These are phyloP conservation scores for Rhodotorula sp. DNA, from an alignment of 1,284 basidiomycete species.

Conservation along the genomic window DNA sequence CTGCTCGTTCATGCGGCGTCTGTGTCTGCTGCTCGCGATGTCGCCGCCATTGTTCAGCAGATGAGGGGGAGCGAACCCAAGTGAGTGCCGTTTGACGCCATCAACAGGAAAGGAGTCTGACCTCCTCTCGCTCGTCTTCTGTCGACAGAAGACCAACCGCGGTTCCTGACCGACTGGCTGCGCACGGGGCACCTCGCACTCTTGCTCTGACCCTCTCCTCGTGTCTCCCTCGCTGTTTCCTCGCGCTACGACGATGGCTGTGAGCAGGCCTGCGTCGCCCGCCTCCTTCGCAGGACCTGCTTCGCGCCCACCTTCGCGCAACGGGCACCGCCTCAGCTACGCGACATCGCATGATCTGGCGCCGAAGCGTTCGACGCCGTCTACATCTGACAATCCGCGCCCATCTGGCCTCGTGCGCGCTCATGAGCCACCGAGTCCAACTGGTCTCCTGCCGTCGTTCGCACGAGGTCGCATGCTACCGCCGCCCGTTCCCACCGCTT, in stretches of 20 bases:
- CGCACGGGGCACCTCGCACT: too few species aligned
- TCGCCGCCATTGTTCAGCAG: not conserved
- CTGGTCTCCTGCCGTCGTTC: conserved; percentile 1
- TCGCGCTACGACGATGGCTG: not conserved
- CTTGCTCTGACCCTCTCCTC: not conserved
- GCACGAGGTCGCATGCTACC: not conserved
- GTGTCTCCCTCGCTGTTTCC: not conserved
- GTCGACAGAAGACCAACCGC: not conserved
- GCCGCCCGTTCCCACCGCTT: not conserved
- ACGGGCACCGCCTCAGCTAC: not conserved
- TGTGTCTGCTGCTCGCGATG: not conserved
- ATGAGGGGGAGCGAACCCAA: not conserved
- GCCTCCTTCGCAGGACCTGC: not conserved
- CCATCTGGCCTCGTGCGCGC: not conserved
- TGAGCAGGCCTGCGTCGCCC: not conserved
- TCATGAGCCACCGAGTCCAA: not conserved
- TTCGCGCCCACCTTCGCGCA: not conserved
- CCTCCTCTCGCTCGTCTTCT: not conserved
- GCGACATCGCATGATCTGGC: not conserved
- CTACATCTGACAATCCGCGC: not conserved
- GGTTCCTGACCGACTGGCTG: not conserved
- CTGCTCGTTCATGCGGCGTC: not conserved
- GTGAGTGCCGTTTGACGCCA: too few species aligned
- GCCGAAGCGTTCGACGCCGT: not conserved
- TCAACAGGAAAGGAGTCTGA: too few species aligned